These are phyloP conservation scores for Beauveria asiatica DNA, from an alignment of 2,329 filamentous ascomycete genomes.

Conservation along the genomic window DNA sequence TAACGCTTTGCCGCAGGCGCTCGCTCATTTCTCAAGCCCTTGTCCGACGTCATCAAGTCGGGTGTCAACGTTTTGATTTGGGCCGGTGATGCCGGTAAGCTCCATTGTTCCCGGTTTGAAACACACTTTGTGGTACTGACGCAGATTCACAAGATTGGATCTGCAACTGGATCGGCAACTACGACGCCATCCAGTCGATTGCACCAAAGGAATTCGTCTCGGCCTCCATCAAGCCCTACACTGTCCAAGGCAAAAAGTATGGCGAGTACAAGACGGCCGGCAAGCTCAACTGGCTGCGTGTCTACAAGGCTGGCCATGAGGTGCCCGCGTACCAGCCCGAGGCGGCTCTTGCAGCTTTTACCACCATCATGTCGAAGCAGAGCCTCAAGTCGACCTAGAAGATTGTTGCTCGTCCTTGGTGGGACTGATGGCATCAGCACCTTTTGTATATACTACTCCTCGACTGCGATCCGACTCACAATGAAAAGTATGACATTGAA, in stretches of 20 bases:
- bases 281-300: constrained; percentile 40
- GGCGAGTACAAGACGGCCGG: constrained; percentile 43
- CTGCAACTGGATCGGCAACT: constrained; percentile 48
- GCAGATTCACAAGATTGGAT: constrained; percentile 36
- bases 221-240: constrained; percentile 38
- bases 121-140: background rate
- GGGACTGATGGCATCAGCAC: background rate
- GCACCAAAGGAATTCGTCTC: constrained; percentile 30
- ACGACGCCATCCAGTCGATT: constrained; percentile 37
- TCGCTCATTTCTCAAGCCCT: constrained; percentile 34
- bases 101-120: background rate
- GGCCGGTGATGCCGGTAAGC: constrained; percentile 41
- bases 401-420: background rate
- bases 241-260: constrained; percentile 35
- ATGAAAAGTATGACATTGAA: background rate
- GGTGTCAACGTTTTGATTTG: constrained; percentile 43
- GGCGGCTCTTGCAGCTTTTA: constrained; percentile 10
- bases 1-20: constrained; percentile 20
- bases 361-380: constrained; percentile 6
- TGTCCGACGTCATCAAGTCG: constrained; percentile 37
- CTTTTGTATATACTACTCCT: too few species aligned
- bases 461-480: too few species aligned
- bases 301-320: constrained; percentile 38
- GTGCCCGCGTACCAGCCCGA: constrained; percentile 15
- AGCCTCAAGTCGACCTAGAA: background rate